A percentile compares a stretch with the other conserved stretches of the same genome.
phyloP scores from a whole-genome alignment of 352 stramenopile genomes.

The Phytopythium kandeliae region DNA sequence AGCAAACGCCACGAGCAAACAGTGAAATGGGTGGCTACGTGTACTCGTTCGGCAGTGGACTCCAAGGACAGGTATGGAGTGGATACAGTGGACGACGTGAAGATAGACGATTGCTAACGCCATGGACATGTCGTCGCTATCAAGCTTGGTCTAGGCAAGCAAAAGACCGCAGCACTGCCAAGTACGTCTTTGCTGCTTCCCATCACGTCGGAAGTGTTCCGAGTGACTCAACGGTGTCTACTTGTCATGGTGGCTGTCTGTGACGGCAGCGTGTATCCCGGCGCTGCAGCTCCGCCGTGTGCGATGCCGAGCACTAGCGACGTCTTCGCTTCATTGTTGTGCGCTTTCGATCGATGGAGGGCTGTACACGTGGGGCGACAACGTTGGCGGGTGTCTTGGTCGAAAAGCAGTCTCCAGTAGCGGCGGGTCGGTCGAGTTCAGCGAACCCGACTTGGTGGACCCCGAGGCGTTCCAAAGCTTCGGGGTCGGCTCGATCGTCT shows the following conservation, averaged over 20 bases:
- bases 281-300: constrained; percentile 44
- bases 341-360: constrained; percentile 46
- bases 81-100: background rate
- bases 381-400: constrained; percentile 48
- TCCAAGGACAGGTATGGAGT: constrained; percentile 53
- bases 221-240: background rate
- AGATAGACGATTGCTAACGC: background rate
- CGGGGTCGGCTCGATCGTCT: constrained; percentile 42
- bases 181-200: constrained; percentile 28
- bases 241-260: too few species aligned
- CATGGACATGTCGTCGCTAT: background rate
- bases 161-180: constrained; percentile 51
- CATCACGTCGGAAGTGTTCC: background rate
- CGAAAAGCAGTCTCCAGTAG: constrained; percentile 9
- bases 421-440: constrained; percentile 19
- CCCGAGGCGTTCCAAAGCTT: constrained; percentile 21
- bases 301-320: constrained; percentile 37
- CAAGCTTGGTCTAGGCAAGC: constrained; percentile 61
- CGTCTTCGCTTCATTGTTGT: constrained; percentile 52
- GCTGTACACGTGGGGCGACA: constrained; percentile 73
- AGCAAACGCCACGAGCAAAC: background rate
- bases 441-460: constrained; percentile 47
- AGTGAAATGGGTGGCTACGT: constrained; percentile 32
- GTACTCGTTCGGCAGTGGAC: constrained; percentile 57
- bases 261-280: constrained; percentile 38